Base-by-base conservation (phyloP, 345 rosid species). In the Euphorbia lathyris region DNA sequence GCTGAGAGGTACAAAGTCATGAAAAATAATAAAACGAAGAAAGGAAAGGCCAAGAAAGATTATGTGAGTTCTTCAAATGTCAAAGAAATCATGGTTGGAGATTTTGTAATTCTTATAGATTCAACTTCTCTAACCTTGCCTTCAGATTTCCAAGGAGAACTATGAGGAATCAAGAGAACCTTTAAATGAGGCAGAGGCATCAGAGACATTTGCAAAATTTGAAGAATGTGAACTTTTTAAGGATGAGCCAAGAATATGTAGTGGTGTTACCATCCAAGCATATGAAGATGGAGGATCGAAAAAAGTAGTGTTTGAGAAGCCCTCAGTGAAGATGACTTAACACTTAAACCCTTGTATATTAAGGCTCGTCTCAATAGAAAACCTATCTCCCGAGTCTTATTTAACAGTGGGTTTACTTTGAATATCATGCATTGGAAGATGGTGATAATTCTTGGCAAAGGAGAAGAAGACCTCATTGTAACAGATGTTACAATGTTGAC, bases 361-460 rank as follows among this genome's bases (percentile, higher is more conserved):
- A 52, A 52, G 22, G 57, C 63, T 25, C 63, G 26, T 25, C 36
- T 59, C 16, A 26, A 66, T 50, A 32, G 53, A 10, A 51, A 17
- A 19, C 22, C 38, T 9, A 45, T 25, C 7, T 51, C 22, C 26
- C 38, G 71, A 13, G 11, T 55, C 27, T 17, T 67, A 9, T 20
- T 53, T 7, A 62, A 67, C n/a, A 67, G 52, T 52, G 71, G 71
- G 4, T 27, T 9, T 17, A 10, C 30, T 0, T 48, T 67, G 0
- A 68, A 56, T 11, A n/a, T 68, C 20, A 68, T 68, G 1, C 64
- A 65, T 7, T 25, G 1, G 32, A 11, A 32, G 23, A 56, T 69
- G 36, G 7, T 58, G 12, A 9, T 2, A 22, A 13, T 1, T 3
- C 58, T 38, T 29, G 55, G 13, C 0, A 58, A 43, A 20, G 5